phyloP scores from a whole-genome alignment of 2,329 filamentous ascomycete genomes.

The Pezicula rhizophila region DNA sequence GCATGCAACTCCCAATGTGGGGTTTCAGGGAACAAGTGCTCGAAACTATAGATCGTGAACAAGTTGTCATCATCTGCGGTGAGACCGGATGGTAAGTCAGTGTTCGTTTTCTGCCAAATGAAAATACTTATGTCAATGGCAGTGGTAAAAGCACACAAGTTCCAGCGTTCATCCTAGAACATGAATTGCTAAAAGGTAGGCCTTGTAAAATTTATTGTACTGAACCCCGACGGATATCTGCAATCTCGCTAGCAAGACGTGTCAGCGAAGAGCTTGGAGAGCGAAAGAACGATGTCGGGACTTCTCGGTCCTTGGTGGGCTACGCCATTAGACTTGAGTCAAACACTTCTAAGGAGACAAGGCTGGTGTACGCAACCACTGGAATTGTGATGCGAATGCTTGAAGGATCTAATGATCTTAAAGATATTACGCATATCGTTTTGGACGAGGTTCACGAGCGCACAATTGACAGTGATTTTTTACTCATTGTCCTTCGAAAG shows the following conservation, averaged over 20 bases:
- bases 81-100: slow-evolving; percentile 74
- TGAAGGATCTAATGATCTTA: slow-evolving; percentile 78
- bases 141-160: slow-evolving; percentile 94
- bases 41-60: slow-evolving; percentile 68
- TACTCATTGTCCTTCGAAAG: slow-evolving; percentile 85
- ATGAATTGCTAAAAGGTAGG: slow-evolving; percentile 74
- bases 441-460: slow-evolving; percentile 98
- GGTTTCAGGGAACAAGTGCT: slow-evolving; percentile 74
- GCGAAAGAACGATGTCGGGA: slow-evolving; percentile 73
- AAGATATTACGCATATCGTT: slow-evolving; percentile 86
- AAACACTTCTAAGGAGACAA: slow-evolving; percentile 73
- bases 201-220: slow-evolving; percentile 93
- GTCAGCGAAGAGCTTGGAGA: slow-evolving; percentile 96
- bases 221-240: slow-evolving; percentile 90
- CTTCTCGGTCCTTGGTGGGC: slow-evolving; percentile 75
- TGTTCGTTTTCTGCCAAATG: neutral
- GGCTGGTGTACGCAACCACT: slow-evolving; percentile 82
- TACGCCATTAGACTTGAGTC: slow-evolving; percentile 93
- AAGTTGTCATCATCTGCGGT: slow-evolving; percentile 89
- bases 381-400: slow-evolving; percentile 98
- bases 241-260: slow-evolving; percentile 84
- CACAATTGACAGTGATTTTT: slow-evolving; percentile 92
- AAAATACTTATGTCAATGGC: slow-evolving; percentile 24
- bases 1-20: slow-evolving; percentile 86
- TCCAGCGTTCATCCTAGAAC: slow-evolving; percentile 87